A percentile compares a stretch with the other conserved stretches of the same genome.
Conservation (phyloP, 2,329 filamentous ascomycete genomes). For the Cercospora janseana region DNA sequence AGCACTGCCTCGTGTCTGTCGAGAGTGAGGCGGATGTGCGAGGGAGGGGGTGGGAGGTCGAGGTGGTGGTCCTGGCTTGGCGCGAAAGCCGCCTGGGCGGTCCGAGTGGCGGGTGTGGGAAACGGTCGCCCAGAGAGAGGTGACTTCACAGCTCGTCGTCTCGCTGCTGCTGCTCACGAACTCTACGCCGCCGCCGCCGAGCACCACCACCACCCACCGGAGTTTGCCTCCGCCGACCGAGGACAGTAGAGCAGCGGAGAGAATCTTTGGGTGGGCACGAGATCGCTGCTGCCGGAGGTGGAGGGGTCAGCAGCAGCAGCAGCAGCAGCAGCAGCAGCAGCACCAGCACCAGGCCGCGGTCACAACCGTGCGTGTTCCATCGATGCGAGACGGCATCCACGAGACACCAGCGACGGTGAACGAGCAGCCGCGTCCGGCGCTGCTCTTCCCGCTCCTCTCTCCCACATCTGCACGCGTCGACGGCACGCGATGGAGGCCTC, state of each 20-base stretch:
- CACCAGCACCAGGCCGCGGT: not conserved
- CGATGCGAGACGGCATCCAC: constrained; percentile 3
- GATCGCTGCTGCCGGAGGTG: not conserved
- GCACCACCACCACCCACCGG: not conserved
- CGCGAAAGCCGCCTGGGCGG: too few species aligned
- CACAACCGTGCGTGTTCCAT: constrained; percentile 2
- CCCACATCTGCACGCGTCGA: constrained; percentile 1
- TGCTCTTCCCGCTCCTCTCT: too few species aligned
- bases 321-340: too few species aligned
- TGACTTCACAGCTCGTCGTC: not conserved
- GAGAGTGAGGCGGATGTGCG: too few species aligned
- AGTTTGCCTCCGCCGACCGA: too few species aligned
- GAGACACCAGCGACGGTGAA: constrained; percentile 2
- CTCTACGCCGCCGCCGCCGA: not conserved
- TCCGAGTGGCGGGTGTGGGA: too few species aligned
- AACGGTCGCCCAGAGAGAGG: not conserved
- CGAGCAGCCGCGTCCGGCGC: not conserved
- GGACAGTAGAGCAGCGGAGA: too few species aligned
- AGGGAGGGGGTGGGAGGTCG: too few species aligned
- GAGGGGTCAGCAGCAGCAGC: not conserved
- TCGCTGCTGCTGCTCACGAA: not conserved
- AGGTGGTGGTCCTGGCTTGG: too few species aligned
- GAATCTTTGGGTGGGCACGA: too few species aligned
- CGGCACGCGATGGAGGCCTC: constrained; percentile 23
- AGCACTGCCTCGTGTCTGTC: too few species aligned